Evolutionary conservation across 306 rosid genomes (phyloP), one percentile per base, ranked within the genome.

Genomic region (Hippophae gyantsensis): DNA sequence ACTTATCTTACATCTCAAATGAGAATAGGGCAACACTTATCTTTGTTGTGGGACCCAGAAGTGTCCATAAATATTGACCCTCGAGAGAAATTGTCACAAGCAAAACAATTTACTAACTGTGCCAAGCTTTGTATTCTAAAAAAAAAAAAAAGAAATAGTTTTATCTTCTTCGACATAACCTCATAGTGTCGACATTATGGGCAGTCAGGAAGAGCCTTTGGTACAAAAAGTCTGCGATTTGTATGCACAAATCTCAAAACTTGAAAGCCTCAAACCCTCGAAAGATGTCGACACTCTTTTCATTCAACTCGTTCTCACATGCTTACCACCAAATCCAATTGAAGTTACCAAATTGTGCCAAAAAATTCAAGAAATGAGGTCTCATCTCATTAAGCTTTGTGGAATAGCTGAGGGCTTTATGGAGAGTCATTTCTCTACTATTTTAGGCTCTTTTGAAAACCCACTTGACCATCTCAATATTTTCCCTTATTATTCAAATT

Each of bases 371-470:
- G 13, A 1, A 18, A 81, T 83, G 58, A 78, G 89, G 3, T 72
- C 79, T 62, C 79, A 79, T 40, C 96, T 89, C 65, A 89, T 85
- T 7, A 18, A 10, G 57, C 74, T 85, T 0, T 47, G 70, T 14
- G 86, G 96, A 60, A 54, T 12, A 26, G 90, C 90, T 7, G 96
- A 89, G 60, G 88, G 82, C 38, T 77, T 81, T n/a, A 48, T 81
- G n/a, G 96, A 85, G 80, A 71, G 83, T 3, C 88, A 89, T 52
- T 89, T 85, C 76, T 62, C 94, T 47, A 68, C 80, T 9, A 73
- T 83, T 66, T 67, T 85, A n/a, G 56, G 61, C 57, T 71, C 67
- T 46, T 63, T 71, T 43, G 81, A 74, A 0, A 64, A 79, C 2
- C 84, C 94, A 7, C 10, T 83, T 32, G 73, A 74, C 54, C 81